Base-by-base conservation (phyloP, 495 filamentous ascomycete genomes). In the Lasiosphaeriaceae sp. region DNA sequence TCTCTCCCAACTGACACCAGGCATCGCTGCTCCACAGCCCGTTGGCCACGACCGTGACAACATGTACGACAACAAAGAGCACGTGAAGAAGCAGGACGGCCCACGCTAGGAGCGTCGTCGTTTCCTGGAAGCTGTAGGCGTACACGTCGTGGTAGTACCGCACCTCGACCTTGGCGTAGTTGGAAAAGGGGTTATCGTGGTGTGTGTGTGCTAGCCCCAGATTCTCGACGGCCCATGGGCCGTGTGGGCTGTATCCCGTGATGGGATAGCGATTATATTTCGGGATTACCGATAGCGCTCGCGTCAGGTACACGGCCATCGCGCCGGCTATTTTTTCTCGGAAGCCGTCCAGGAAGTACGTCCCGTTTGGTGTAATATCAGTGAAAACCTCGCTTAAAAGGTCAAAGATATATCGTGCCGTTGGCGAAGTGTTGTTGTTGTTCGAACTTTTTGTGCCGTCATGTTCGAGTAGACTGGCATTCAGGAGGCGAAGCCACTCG, bases 1-100 rank as follows among this genome's bases (percentile, higher is more conserved):
- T 2, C 31, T 53, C 50, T n/a, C 29, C 50, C 3, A 53, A 23
- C 34, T 53, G 50, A 19, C 12, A 19, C 50, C 50, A 53, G 21
- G 34, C 50, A 6, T 20, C 20, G 20, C 50, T 53, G 11, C 17
- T 43, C 34, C 34, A 53, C 34, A 16, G 14, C 19, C 34, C 20
- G 41, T 53, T 31, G 4, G 31, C 34, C 35, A 43, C 34, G 29
- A 43, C 39, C 12, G 11, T 34, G 0, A 51, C 17, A 31, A 53
- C 11, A 22, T 53, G 50, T 9, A 39, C 14, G n/a, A 41, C 1
- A 14, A 53, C 50, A 17, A 44, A 16, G 16, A 53, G n/a, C 11
- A 53, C 23, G 21, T 53, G 50, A 3, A 53, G 11, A 26, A 53
- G 21, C 34, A 53, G 16, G 2, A 53, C 50, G 11, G 34, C 37